These are phyloP conservation scores for Eucalyptus guilfoylei DNA, from an alignment of 345 rosid genomes.

Conservation along the genomic window DNA sequence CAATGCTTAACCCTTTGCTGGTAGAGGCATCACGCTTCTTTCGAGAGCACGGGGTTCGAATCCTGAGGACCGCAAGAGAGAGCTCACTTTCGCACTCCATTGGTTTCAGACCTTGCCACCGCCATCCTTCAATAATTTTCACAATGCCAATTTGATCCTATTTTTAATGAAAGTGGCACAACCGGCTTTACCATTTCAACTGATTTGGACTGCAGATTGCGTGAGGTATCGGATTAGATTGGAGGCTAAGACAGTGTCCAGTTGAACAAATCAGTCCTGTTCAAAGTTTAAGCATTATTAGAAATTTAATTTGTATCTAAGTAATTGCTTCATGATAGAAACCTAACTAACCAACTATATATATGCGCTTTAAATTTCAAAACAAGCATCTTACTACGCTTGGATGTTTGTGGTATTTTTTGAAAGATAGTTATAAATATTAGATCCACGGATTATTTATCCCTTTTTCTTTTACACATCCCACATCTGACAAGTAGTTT, in stretches of 20 bases:
- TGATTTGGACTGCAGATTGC: background rate
- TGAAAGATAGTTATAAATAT: background rate
- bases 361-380: too few relatives aligned
- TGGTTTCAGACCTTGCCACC: background rate
- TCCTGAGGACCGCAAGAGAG: background rate
- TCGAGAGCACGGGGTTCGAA: background rate
- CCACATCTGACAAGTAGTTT: background rate
- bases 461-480: background rate
- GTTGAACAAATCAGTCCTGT: background rate
- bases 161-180: background rate
- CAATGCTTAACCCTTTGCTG: background rate
- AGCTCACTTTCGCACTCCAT: background rate
- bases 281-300: too few relatives aligned
- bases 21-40: background rate
- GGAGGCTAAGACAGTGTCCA: background rate
- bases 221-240: background rate
- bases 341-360: background rate
- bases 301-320: too few relatives aligned
- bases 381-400: background rate
- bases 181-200: background rate
- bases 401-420: background rate
- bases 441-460: background rate
- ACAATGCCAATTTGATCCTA: background rate
- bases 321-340: background rate
- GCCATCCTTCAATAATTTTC: background rate